These are phyloP conservation scores for Penicillium sp. DNA, from an alignment of 2,329 filamentous ascomycete genomes.

Conservation along the genomic window DNA sequence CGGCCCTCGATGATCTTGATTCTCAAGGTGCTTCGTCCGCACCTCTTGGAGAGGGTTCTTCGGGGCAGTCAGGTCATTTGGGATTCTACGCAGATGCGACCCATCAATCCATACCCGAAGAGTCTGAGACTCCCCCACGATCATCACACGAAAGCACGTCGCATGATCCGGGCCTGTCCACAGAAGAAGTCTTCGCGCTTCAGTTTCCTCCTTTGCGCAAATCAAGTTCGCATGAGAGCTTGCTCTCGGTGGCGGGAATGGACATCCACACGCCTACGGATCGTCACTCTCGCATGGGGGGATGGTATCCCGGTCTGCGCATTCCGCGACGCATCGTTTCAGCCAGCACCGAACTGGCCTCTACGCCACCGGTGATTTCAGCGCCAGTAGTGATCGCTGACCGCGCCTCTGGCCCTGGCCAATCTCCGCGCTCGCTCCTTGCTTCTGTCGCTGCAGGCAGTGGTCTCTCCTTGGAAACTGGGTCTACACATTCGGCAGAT, in stretches of 20 bases:
- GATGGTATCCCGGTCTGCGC: slow-evolving; percentile 44
- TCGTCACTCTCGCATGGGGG: slow-evolving; percentile 68
- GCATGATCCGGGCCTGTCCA: slow-evolving; percentile 7
- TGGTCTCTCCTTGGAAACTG: slow-evolving; percentile 15
- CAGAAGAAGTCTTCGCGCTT: slow-evolving; percentile 22
- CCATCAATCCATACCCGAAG: slow-evolving; percentile 36
- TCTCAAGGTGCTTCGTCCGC: slow-evolving; percentile 6
- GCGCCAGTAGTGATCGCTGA: slow-evolving; percentile 32
- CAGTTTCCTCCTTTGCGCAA: slow-evolving; percentile 52
- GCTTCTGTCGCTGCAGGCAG: slow-evolving; percentile 31
- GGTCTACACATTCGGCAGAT: slow-evolving; percentile 20
- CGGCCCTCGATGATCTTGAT: slow-evolving; percentile 14
- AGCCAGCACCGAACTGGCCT: slow-evolving; percentile 37
- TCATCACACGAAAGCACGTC: slow-evolving; percentile 13
- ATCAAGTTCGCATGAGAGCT: slow-evolving; percentile 74
- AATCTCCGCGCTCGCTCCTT: slow-evolving; percentile 31
- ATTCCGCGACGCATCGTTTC: slow-evolving; percentile 45
- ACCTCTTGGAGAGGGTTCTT: slow-evolving; percentile 17
- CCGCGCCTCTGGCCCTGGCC: slow-evolving; percentile 19
- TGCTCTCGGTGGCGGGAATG: slow-evolving; percentile 78
- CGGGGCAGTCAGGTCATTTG: slow-evolving; percentile 9
- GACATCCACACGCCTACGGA: slow-evolving; percentile 80
- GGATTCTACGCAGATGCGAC: slow-evolving; percentile 15
- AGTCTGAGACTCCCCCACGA: slow-evolving; percentile 28
- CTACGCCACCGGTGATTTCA: slow-evolving; percentile 35